Percentiles rank a stretch among this genome's conserved stretches.
These are phyloP conservation scores for Mycena polygramma DNA, from an alignment of 768 basidiomycete species.

Conservation along the genomic window DNA sequence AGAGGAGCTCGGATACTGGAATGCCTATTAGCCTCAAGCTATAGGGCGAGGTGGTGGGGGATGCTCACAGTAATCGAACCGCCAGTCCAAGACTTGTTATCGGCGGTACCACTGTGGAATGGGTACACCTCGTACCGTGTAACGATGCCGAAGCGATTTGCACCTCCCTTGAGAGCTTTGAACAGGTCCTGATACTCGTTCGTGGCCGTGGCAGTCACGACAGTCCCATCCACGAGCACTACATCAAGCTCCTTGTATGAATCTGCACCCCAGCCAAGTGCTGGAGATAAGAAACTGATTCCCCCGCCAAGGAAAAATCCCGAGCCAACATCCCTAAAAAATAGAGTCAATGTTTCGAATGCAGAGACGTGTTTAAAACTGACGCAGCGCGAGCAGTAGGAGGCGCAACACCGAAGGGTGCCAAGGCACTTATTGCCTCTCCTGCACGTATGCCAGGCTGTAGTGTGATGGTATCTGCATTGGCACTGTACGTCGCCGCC, in stretches of 20 bases:
- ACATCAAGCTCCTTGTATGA: slow-evolving; percentile 55
- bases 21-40: not conserved
- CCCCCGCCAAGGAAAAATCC: slow-evolving; percentile 61
- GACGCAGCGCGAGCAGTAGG: slow-evolving; percentile 11
- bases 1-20: slow-evolving; percentile 47
- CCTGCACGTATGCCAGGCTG: slow-evolving; percentile 60
- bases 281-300: slow-evolving; percentile 53
- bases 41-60: not conserved
- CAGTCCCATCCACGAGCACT: slow-evolving; percentile 54
- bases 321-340: slow-evolving; percentile 54
- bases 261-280: slow-evolving; percentile 57
- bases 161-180: slow-evolving; percentile 60
- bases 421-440: slow-evolving; percentile 51
- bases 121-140: slow-evolving; percentile 57
- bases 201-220: slow-evolving; percentile 56
- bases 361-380: not conserved
- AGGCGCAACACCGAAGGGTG: slow-evolving; percentile 58
- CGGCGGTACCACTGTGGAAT: slow-evolving; percentile 53
- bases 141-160: slow-evolving; percentile 60
- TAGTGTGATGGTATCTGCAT: slow-evolving; percentile 52
- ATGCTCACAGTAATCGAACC: slow-evolving; percentile 51
- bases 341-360: slow-evolving; percentile 1
- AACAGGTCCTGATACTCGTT: slow-evolving; percentile 60
- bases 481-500: slow-evolving; percentile 48
- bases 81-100: slow-evolving; percentile 55